A percentile compares a stretch with the other conserved stretches of the same genome.
These are phyloP conservation scores for Cutaneotrichosporon curvatum DNA, from an alignment of 1,284 basidiomycete genomes.

Conservation along the genomic window DNA sequence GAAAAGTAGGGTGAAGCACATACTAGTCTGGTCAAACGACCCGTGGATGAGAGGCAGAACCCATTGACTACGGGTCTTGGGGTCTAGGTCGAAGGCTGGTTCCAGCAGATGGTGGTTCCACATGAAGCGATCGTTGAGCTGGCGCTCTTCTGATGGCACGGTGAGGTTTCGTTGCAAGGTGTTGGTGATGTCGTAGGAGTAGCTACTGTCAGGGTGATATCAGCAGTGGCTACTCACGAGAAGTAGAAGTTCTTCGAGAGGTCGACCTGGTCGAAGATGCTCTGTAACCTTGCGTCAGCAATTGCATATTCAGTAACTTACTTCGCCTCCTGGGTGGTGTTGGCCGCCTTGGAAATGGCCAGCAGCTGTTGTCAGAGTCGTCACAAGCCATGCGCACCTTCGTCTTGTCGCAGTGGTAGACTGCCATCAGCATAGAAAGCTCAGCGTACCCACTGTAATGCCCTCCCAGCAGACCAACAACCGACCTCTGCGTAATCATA, in stretches of 20 bases:
- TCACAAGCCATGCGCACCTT: slow-evolving; percentile 51
- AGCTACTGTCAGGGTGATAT: slow-evolving; percentile 52
- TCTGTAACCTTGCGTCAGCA: slow-evolving; percentile 54
- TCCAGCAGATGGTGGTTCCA: slow-evolving; percentile 94
- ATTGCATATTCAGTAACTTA: slow-evolving; percentile 19
- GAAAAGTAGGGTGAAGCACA: slow-evolving; percentile 38
- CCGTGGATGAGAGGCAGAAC: slow-evolving; percentile 89
- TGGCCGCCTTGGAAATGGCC: slow-evolving; percentile 52
- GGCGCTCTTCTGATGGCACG: slow-evolving; percentile 39
- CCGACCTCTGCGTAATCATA: slow-evolving; percentile 78
- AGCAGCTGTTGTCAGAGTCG: slow-evolving; percentile 29
- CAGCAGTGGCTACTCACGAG: slow-evolving; percentile 54
- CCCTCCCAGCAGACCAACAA: slow-evolving; percentile 88
- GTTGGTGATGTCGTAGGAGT: slow-evolving; percentile 94
- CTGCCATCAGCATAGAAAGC: slow-evolving; percentile 20
- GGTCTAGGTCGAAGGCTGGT: slow-evolving; percentile 50
- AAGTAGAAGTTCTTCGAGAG: slow-evolving; percentile 99
- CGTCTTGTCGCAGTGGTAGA: slow-evolving; percentile 93
- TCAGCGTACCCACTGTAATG: slow-evolving; percentile 58
- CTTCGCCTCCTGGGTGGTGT: slow-evolving; percentile 72
- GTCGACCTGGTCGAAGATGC: slow-evolving; percentile 95
- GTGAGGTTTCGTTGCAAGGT: slow-evolving; percentile 93
- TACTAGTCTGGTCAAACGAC: slow-evolving; percentile 91
- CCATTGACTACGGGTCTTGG: slow-evolving; percentile 65
- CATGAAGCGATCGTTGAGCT: slow-evolving; percentile 80